A percentile compares a stretch with the other conserved stretches of the same genome.
phyloP scores from a whole-genome alignment of 306 rosid species.

The Pyrus communis region DNA sequence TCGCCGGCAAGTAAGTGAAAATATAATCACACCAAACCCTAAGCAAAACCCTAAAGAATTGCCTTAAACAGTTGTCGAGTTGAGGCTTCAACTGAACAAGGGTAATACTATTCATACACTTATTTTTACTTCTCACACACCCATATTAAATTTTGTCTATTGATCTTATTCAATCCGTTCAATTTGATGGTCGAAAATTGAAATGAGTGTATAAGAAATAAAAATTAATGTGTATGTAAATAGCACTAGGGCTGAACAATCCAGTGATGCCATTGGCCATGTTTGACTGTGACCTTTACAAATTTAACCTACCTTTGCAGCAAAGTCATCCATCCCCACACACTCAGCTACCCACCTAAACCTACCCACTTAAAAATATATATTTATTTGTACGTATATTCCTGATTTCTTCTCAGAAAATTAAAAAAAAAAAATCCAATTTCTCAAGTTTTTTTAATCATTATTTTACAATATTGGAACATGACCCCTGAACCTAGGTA shows the following conservation, averaged over 20 bases:
- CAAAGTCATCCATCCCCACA: not conserved
- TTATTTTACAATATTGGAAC: not conserved
- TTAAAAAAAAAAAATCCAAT: not conserved
- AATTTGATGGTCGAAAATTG: too few species aligned
- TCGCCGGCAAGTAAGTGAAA: slow-evolving; percentile 10
- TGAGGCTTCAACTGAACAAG: not conserved
- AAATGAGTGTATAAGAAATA: too few species aligned
- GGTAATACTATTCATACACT: too few species aligned
- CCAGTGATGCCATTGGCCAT: not conserved
- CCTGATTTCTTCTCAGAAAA: not conserved
- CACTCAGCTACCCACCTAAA: not conserved
- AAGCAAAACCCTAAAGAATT: not conserved
- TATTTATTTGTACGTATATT: too few species aligned
- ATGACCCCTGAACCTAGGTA: not conserved
- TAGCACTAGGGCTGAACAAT: not conserved
- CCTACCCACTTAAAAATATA: not conserved
- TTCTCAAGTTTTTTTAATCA: too few species aligned
- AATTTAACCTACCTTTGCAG: not conserved
- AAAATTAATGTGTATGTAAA: too few species aligned
- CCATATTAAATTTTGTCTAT: too few species aligned
- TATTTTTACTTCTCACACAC: too few species aligned
- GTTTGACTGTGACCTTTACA: not conserved
- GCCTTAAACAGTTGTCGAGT: too few species aligned
- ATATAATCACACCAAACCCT: not conserved
- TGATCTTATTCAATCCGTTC: too few species aligned